Base-by-base conservation (phyloP, 352 stramenopile genomes). In the Globisporangium rhizosaccharum region DNA sequence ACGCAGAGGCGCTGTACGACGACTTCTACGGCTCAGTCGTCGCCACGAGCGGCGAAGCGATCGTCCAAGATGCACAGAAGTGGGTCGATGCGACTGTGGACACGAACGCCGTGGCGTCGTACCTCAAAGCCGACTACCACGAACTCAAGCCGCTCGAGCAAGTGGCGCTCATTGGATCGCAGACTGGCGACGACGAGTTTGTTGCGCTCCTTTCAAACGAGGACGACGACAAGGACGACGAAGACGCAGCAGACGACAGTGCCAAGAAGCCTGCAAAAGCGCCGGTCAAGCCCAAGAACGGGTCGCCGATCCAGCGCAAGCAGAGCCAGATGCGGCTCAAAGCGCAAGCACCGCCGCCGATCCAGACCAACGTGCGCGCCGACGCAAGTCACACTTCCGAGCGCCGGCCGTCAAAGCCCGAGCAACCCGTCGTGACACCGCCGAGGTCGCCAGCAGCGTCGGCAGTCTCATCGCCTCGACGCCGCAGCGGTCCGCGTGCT, bases 51-150 rank as follows among this genome's bases (percentile, higher is more conserved):
- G 81, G 83, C 3, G 70, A 83, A 0, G 64, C 68, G 3, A 87
- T 91, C 17, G 79, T 91, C 33, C 64, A 85, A 45, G 75, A 87
- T 25, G 83, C 83, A 4, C 76, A 88, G 53, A 66, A 66, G 28
- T 93, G 79, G 79, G 75, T 93, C n/a, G 59, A 74, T n/a, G 56
- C 63, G 3, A 82, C 77, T 3, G 37, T 85, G 3, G 61, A 68
- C 12, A 65, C 51, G 4, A 75, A 85, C 18, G 67, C 59, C 4
- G 57, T 76, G 20, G 66, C 66, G 14, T 47, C 65, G 14, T 90
- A 85, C 59, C 67, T 90, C 44, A 82, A 92, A 58, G 65, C 81
- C 23, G 83, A 90, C 18, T 88, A 85, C 39, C 67, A 85, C 48
- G 73, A 82, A 51, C 64, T 90, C 25, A 76, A 84, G 49, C 59